Base-by-base conservation (phyloP, 2,329 filamentous ascomycete species). In the Pseudocercospora fijiensis region DNA sequence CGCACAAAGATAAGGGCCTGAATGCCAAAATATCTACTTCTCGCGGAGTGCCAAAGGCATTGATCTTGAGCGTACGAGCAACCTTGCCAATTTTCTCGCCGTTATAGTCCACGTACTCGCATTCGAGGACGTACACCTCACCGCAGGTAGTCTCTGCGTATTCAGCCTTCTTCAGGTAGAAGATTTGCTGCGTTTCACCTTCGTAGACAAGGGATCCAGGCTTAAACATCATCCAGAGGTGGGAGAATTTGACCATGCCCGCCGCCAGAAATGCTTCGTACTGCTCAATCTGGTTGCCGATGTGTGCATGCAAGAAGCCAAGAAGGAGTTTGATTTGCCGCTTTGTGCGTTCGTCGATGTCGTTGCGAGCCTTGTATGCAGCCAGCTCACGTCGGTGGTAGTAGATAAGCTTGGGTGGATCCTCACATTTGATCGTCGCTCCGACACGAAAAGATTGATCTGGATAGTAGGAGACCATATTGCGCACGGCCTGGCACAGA, bases 181-280 rank as follows among this genome's bases (percentile, higher is more conserved):
- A 61, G 24, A 61, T 13, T 5, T 61, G 58, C n/a, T 61, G 28
- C 30, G 49, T 56, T 37, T 61, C 69, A 1, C 67, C 62, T 6
- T 65, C 65, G 57, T 73, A 76, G 7, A 74, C 61, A 6, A 71
- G 67, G 0, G 61, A 58, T 60, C 72, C 60, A 2, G 79, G 79
- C 33, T 79, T 74, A 62, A 79, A 81, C 4, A 81, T 70, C 0
- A 78, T 80, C 79, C 79, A 82, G 2, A 82, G 71, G 49, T 77
- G 71, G 47, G 20, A 33, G 47, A 61, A 61, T 3, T 33, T 55
- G 45, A 61, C 30, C 30, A 56, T n/a, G 10, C 58, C 58, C 18
- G 43, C 43, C 7, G 49, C 16, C 8, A 61, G 27, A 20, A 61
- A 45, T 4, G 27, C 28, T 18, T 61, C 58, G 30, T 55, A 55